These are phyloP conservation scores for Limnanthes douglasii DNA, from an alignment of 345 rosid species.

Conservation along the genomic window DNA sequence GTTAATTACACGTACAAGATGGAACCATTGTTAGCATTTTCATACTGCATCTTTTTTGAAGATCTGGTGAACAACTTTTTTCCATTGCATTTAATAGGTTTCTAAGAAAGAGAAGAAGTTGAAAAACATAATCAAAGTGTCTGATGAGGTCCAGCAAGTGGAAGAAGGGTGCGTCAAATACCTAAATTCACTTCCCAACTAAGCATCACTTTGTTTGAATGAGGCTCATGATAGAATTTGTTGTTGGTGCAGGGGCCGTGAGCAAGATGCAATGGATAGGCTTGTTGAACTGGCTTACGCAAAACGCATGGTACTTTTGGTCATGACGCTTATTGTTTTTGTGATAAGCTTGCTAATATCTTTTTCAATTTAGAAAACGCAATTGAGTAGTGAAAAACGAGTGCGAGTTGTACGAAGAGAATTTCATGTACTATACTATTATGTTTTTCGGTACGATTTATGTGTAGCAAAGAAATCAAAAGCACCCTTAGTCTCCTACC, in stretches of 20 bases:
- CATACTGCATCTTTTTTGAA: background rate
- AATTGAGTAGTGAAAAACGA: no score
- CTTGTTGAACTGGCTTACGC: slow-evolving; percentile 43
- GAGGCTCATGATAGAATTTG: background rate
- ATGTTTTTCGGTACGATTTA: no score
- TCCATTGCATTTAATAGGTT: slow-evolving; percentile 13
- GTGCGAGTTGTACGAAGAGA: no score
- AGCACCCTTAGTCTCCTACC: no score
- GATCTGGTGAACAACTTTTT: background rate
- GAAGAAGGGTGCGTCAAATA: slow-evolving; percentile 21
- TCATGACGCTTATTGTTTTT: no score
- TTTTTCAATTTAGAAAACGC: no score
- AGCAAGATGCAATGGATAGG: slow-evolving; percentile 38
- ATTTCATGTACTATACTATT: no score
- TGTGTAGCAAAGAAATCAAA: no score
- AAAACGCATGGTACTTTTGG: slow-evolving; percentile 44
- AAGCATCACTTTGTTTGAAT: background rate
- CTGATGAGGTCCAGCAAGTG: slow-evolving; percentile 16
- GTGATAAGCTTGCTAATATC: no score
- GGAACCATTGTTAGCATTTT: background rate
- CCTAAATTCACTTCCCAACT: background rate
- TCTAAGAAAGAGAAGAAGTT: slow-evolving; percentile 19
- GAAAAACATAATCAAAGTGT: slow-evolving; percentile 14
- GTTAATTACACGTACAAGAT: no score
- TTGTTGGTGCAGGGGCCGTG: slow-evolving; percentile 22